These are phyloP conservation scores for Auriculariales sp. DNA, from an alignment of 768 basidiomycete genomes.

Conservation along the genomic window DNA sequence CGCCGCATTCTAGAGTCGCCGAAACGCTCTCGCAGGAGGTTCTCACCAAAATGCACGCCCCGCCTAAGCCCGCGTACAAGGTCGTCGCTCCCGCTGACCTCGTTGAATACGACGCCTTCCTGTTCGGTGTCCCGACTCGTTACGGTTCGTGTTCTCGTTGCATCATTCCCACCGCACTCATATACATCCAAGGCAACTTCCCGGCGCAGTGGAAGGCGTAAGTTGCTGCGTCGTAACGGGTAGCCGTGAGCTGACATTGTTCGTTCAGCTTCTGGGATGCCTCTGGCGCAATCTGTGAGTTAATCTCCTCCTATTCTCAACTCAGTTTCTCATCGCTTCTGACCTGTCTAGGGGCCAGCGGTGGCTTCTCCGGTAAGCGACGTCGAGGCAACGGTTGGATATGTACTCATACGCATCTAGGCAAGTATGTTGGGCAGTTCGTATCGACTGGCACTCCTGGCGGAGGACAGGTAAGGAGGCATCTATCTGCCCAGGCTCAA, in stretches of 20 bases:
- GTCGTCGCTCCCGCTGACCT: conserved; percentile 43
- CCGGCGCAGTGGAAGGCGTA: not conserved
- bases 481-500: conserved; percentile 14
- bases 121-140: conserved; percentile 68
- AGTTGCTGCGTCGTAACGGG: no score
- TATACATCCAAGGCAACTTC: no score
- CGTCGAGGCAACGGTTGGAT: no score
- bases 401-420: conserved; percentile 41
- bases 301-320: no score
- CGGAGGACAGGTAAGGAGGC: no score
- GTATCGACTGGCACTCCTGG: conserved; percentile 56
- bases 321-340: no score
- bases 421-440: conserved; percentile 66
- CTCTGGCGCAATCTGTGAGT: conserved; percentile 51
- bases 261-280: conserved; percentile 67
- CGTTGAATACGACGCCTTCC: conserved; percentile 47
- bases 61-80: conserved; percentile 58
- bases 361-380: no score
- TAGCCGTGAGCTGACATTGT: no score
- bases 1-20: conserved; percentile 31
- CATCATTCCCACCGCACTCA: conserved; percentile 67
- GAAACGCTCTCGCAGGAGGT: conserved; percentile 67
- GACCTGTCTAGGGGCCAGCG: no score
- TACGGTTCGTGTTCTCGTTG: conserved; percentile 29
- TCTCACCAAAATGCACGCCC: conserved; percentile 53